Evolutionary conservation across 2,329 filamentous ascomycete genomes (phyloP), one percentile per base, ranked within the genome.

Genomic region (Trichophyton equinum): DNA sequence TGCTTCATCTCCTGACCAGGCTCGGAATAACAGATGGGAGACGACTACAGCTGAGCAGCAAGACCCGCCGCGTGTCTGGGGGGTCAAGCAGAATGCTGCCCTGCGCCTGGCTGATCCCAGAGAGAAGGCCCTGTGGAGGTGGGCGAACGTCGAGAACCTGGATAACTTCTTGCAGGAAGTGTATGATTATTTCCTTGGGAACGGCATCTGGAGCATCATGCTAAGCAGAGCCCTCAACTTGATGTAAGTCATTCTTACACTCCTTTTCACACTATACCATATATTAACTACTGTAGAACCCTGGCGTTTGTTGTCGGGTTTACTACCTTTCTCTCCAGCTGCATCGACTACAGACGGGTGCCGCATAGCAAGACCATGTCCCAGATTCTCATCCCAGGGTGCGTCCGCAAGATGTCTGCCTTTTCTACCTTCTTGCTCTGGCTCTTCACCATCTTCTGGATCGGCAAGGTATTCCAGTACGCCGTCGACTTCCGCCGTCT

Each of bases 81-180:
- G 53, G 7, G 30, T 57, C 15, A 61, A 59, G 25, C 58, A 58
- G 18, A 44, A 60, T 51, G 30, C 53, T 25, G 72, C 70, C 27
- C 65, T 78, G 47, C 71, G 72, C 18, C 71, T 76, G 59, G 76
- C 79, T 30, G 81, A 83, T 67, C 82, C 84, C 0, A 85, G 85
- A 72, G 87, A 92, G 69, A 87, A 86, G 72, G 91, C 91, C 2
- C 83, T 95, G 77, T 96, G 90, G 86, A 83, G 89, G 74, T 96
- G 91, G 88, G 89, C 89, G 60, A 96, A 96, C 69, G 89, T 94
- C 61, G 84, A 88, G 42, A 94, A 95, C 69, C 78, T 96, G 59
- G 91, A 96, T 73, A 86, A 85, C 67, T 96, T 96, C 71, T 84
- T 96, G 69, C 82, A 84, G 60, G 87, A 87, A 64, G 89, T 95